These are phyloP conservation scores for Maudiozyma serrabonitensis DNA, from an alignment of 805 yeast genomes.

Conservation along the genomic window DNA sequence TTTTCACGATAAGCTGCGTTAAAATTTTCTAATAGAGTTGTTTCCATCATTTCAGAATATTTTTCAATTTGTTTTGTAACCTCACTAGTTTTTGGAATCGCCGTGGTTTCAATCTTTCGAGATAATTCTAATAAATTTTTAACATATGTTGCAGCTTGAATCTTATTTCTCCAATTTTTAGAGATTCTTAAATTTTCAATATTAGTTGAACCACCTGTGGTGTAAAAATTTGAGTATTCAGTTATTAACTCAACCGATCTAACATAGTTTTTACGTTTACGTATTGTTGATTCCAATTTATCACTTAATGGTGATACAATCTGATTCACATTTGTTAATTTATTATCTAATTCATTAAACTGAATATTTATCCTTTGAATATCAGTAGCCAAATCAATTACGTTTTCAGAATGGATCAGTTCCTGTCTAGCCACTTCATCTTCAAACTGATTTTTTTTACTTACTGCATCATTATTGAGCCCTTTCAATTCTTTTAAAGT, in stretches of 20 bases:
- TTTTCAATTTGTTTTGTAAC: conserved; percentile 44
- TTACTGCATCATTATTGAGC: conserved; percentile 46
- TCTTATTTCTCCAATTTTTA: conserved; percentile 43
- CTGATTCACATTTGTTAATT: conserved; percentile 40
- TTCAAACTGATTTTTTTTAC: conserved; percentile 42
- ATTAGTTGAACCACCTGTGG: conserved; percentile 38
- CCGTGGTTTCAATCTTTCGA: conserved; percentile 48
- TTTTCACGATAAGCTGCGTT: conserved; percentile 63
- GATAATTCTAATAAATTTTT: conserved; percentile 58
- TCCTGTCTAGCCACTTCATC: conserved; percentile 52
- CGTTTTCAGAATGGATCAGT: conserved; percentile 56
- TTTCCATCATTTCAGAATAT: conserved; percentile 71
- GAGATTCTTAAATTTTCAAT: conserved; percentile 47
- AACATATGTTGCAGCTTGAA: conserved; percentile 54
- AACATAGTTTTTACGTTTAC: conserved; percentile 61
- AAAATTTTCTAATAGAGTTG: conserved; percentile 56
- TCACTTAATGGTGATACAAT: conserved; percentile 64
- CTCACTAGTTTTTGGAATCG: conserved; percentile 35
- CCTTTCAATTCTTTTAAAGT: conserved; percentile 62
- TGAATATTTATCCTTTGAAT: conserved; percentile 15
- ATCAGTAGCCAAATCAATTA: conserved; percentile 33
- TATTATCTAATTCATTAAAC: conserved; percentile 21
- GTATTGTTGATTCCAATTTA: conserved; percentile 54
- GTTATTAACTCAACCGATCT: conserved; percentile 65
- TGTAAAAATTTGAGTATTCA: conserved; percentile 67